A percentile compares a stretch with the other conserved stretches of the same genome.
Conservation (phyloP, 192 early-diverging fungal species). For the Diversispora epigaea region DNA sequence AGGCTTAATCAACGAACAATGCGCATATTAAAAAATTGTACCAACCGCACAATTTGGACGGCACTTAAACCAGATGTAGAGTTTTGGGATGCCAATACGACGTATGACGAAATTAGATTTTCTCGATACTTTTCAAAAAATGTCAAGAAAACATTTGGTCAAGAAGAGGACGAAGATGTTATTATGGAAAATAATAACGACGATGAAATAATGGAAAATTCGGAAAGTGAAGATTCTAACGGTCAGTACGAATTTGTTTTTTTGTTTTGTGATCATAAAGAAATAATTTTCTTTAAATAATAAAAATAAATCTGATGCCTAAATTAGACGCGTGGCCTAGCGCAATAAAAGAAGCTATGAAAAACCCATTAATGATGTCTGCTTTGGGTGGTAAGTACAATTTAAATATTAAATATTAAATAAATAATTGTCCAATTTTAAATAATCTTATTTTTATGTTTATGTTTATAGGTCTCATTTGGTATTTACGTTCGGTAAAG, state of each 20-base stretch:
- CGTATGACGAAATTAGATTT: slow-evolving; percentile 61
- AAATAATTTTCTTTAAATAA: no score
- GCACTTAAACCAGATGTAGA: slow-evolving; percentile 64
- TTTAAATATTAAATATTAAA: not conserved
- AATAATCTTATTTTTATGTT: not conserved
- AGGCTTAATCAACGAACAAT: slow-evolving; percentile 46
- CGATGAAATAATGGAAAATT: not conserved
- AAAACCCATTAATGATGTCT: slow-evolving; percentile 40
- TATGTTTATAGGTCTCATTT: slow-evolving; percentile 76
- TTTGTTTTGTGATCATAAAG: no score
- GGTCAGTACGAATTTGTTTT: no score
- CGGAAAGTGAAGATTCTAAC: no score
- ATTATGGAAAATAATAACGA: not conserved
- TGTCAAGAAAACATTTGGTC: slow-evolving; percentile 25
- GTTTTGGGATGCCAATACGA: slow-evolving; percentile 63
- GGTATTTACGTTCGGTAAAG: slow-evolving; percentile 81
- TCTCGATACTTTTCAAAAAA: slow-evolving; percentile 55
- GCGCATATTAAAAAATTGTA: slow-evolving; percentile 48
- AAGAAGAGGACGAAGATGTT: not conserved
- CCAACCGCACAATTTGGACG: slow-evolving; percentile 54
- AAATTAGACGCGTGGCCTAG: slow-evolving; percentile 44
- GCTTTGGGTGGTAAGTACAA: slow-evolving; percentile 40
- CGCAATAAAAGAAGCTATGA: slow-evolving; percentile 43
- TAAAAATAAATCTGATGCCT: not conserved
- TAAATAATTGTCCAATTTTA: not conserved